Evolutionary conservation across 75 land plant species (phyloP), one percentile per base, ranked within the genome.

Genomic region (Isoetes taiwanensis): DNA sequence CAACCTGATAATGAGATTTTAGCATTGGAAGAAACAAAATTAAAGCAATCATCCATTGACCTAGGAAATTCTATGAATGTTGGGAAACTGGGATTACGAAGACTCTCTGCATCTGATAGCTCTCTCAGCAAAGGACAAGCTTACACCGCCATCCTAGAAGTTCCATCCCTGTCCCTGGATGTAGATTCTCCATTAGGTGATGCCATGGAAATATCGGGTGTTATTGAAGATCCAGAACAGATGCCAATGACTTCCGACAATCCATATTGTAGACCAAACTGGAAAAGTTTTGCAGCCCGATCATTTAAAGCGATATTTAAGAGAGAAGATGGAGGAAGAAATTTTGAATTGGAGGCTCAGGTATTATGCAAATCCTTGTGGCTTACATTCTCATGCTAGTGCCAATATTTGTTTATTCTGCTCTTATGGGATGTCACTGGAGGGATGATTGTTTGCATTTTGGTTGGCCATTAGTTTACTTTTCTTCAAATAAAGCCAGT

Each of bases 311-410:
- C 85, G 32, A 68, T 86, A 29, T 58, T 82, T 8, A 69, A 65
- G 32, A 75, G 80, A 56, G 76, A 71, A 35, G 56, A 64, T 43
- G 78, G 41, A 37, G 74, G 69, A 32, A 64, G 57, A 43, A 38
- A 33, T 41, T 30, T 76, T 29, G 78, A 86, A 20, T 67, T 86
- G 69, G 78, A 86, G 68, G 94, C 83, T 2, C 76, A 82, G 91
- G 93, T 76, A 59, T 28, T 19, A 3, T 32, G 32, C 33, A 32
- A 28, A 28, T 39, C 10, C 37, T 39, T 25, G 21, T 68, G 28
- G 0, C 5, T 20, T 20, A 35, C 28, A 27, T 41, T 8, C 14
- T 52, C 23, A 34, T 12, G 28, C 42, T 0, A 17, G 31, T 65
- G 61, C 28, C 58, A 50, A 3, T 16, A 17, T 28, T 20, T 64